Conservation (phyloP, 2,329 filamentous ascomycete species). For the Cladosporium velox region DNA sequence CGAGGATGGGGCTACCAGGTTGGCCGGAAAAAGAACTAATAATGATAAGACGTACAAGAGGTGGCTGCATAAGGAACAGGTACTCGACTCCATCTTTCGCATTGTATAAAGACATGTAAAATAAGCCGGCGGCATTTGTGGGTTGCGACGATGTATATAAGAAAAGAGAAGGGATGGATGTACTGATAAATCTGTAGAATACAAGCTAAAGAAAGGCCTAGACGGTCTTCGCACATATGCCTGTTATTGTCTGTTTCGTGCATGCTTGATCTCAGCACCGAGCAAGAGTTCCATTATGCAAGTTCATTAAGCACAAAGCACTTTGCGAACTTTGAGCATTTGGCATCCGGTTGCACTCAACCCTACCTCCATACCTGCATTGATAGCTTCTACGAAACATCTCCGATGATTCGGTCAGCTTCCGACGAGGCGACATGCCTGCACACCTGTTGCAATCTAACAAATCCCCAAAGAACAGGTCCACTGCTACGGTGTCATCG, state of each 20-base stretch:
- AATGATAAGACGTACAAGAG: slow-evolving; percentile 3
- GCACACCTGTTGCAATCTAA: background rate
- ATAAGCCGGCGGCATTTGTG: background rate
- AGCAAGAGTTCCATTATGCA: background rate
- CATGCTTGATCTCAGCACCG: background rate
- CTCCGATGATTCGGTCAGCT: background rate
- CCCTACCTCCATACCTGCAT: background rate
- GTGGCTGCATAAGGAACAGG: background rate
- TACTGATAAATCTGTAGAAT: background rate
- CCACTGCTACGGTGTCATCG: background rate
- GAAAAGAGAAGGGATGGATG: background rate
- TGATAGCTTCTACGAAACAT: background rate
- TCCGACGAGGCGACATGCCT: background rate
- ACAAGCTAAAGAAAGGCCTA: background rate
- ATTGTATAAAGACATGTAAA: slow-evolving; percentile 2
- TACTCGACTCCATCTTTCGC: slow-evolving; percentile 7
- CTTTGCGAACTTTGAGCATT: background rate
- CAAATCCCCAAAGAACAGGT: background rate
- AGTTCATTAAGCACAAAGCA: background rate
- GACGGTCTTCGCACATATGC: background rate
- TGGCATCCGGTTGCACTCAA: background rate
- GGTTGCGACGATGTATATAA: background rate
- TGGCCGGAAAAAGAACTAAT: slow-evolving; percentile 47
- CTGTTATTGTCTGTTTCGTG: background rate
- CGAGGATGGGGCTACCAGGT: slow-evolving; percentile 93